Percentiles rank a stretch among this genome's conserved stretches.
These are phyloP conservation scores for Pleurotus platypus DNA, from an alignment of 768 basidiomycete genomes.

Conservation along the genomic window DNA sequence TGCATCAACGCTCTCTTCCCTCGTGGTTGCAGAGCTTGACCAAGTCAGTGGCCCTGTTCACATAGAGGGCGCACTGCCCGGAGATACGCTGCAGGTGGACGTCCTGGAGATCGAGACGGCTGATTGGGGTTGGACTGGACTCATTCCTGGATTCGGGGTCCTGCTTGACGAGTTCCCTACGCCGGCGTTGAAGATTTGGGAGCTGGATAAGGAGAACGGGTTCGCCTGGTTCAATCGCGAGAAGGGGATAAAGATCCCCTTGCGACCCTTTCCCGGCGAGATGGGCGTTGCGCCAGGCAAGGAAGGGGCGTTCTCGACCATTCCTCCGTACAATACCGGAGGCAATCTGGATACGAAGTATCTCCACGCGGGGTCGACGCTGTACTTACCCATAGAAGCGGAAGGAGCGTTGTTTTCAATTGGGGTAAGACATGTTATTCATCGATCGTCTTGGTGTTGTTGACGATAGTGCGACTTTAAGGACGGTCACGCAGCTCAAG, in stretches of 20 bases:
- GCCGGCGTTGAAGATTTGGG: slow-evolving; percentile 54
- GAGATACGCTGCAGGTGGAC: slow-evolving; percentile 60
- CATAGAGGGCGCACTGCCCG: slow-evolving; percentile 46
- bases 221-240: slow-evolving; percentile 50
- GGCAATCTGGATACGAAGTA: slow-evolving; percentile 63
- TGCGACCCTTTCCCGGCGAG: slow-evolving; percentile 59
- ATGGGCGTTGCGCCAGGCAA: slow-evolving; percentile 57
- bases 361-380: slow-evolving; percentile 47
- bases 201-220: slow-evolving; percentile 33
- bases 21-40: slow-evolving; percentile 46
- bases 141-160: slow-evolving; percentile 58
- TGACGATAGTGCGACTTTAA: slow-evolving; percentile 13
- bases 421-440: slow-evolving; percentile 36
- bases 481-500: slow-evolving; percentile 68
- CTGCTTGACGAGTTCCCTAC: slow-evolving; percentile 52
- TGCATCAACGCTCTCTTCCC: slow-evolving; percentile 26
- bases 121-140: slow-evolving; percentile 61
- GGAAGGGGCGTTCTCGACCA: slow-evolving; percentile 52
- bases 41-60: slow-evolving; percentile 61
- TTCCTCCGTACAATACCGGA: slow-evolving; percentile 59
- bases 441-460: no score
- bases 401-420: slow-evolving; percentile 60
- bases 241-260: slow-evolving; percentile 44
- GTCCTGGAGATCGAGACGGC: slow-evolving; percentile 49
- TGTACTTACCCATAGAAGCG: slow-evolving; percentile 56